Evolutionary conservation across 192 early-diverging fungal genomes (phyloP).

Genomic region (Dispira simplex): DNA sequence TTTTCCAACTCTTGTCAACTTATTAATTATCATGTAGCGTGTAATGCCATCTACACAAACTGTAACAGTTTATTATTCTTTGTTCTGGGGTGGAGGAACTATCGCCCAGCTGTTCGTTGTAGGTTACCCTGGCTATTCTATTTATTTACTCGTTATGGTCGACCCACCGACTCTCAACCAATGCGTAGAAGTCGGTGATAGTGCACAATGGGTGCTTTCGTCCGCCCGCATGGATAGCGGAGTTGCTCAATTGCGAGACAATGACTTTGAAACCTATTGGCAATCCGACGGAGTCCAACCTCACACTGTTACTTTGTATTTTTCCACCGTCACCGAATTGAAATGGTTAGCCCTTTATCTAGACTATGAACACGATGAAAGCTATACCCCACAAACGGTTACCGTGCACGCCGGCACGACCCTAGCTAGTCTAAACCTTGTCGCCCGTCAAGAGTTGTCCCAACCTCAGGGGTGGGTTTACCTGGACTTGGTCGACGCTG

Average conservation of each 20-base stretch:
- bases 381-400: slow-evolving; percentile 57
- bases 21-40: too few relatives aligned
- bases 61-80: too few relatives aligned
- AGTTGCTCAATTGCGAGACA: slow-evolving; percentile 45
- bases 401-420: slow-evolving; percentile 50
- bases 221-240: slow-evolving; percentile 14
- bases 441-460: slow-evolving; percentile 30
- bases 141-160: too few relatives aligned
- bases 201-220: too few relatives aligned
- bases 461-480: slow-evolving; percentile 56
- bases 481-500: slow-evolving; percentile 32
- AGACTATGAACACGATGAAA: slow-evolving; percentile 67
- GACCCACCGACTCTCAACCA: too few relatives aligned
- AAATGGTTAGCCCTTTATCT: slow-evolving; percentile 30
- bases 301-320: slow-evolving; percentile 54
- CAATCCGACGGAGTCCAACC: slow-evolving; percentile 61
- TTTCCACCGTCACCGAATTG: slow-evolving; percentile 20
- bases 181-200: too few relatives aligned
- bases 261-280: slow-evolving; percentile 60
- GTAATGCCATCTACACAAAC: too few relatives aligned
- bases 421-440: slow-evolving; percentile 48
- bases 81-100: too few relatives aligned
- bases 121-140: too few relatives aligned
- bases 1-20: too few relatives aligned
- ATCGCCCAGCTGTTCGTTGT: too few relatives aligned